Conservation (phyloP, 2,329 filamentous ascomycete genomes). For the Penicillium sp. region DNA sequence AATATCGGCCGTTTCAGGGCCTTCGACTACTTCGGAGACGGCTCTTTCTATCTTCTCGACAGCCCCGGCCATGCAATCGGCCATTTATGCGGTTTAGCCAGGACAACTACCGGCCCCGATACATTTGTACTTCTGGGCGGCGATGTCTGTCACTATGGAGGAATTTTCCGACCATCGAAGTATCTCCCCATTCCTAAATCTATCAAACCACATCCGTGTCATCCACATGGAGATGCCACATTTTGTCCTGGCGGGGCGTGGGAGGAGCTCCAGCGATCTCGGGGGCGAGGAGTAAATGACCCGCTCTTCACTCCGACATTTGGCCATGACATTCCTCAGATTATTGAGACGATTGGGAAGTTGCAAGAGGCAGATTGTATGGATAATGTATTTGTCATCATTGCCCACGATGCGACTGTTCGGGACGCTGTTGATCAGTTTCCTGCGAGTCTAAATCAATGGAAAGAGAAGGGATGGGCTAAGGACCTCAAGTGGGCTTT, state of each 20-base stretch:
- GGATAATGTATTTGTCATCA: constrained; percentile 34
- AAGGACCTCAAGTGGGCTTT: constrained; percentile 29
- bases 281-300: constrained; percentile 13
- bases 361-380: constrained; percentile 11
- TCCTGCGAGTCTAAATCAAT: constrained; percentile 32
- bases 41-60: constrained; percentile 46
- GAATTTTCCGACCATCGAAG: constrained; percentile 50
- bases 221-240: background rate
- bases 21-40: constrained; percentile 49
- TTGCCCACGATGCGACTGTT: constrained; percentile 35
- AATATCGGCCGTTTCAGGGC: constrained; percentile 39
- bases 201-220: background rate
- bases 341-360: constrained; percentile 22
- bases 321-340: constrained; percentile 28
- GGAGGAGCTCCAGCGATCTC: constrained; percentile 14
- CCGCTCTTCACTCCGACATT: constrained; percentile 28
- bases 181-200: constrained; percentile 43
- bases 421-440: constrained; percentile 31
- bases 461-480: constrained; percentile 32
- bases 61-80: constrained; percentile 49
- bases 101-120: constrained; percentile 39
- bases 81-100: constrained; percentile 52
- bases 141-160: constrained; percentile 52
- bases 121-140: constrained; percentile 57
- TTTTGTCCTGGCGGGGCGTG: constrained; percentile 11